phyloP scores from a whole-genome alignment of 176 grass and related monocot species.

The Eremochloa ophiuroides region DNA sequence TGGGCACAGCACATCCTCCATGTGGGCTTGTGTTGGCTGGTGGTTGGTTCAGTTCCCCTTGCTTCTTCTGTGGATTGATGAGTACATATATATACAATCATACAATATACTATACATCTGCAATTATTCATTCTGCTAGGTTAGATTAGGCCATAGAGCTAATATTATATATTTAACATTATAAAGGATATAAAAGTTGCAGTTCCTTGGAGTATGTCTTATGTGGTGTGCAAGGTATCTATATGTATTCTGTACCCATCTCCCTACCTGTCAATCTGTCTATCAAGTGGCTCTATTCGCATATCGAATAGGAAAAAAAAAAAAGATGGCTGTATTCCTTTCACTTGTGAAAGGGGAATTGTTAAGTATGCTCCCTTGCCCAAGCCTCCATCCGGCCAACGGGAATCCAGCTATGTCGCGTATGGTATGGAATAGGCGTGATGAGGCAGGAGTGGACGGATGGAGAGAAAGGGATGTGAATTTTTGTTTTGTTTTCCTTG shows the following conservation, averaged over 20 bases:
- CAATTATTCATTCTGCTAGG: conserved; percentile 25
- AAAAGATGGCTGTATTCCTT: neutral
- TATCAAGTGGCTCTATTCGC: neutral
- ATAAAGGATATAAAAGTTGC: neutral
- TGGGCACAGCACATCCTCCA: conserved; percentile 45
- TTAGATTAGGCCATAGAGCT: neutral
- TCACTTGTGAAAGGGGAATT: neutral
- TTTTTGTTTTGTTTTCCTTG: conserved; percentile 6
- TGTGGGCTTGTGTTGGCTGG: conserved; percentile 47
- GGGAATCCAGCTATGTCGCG: conserved; percentile 23
- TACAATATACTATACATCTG: conserved; percentile 14
- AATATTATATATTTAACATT: neutral
- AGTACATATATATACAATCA: conserved; percentile 19
- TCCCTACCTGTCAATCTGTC: neutral
- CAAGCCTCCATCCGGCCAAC: conserved; percentile 21
- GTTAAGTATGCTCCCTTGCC: neutral
- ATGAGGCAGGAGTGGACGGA: neutral
- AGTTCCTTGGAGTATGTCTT: neutral
- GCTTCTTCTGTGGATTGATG: conserved; percentile 2
- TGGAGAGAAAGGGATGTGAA: conserved; percentile 4
- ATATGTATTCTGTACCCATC: conserved; percentile 21
- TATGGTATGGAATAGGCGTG: conserved; percentile 29
- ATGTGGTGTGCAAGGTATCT: conserved; percentile 21
- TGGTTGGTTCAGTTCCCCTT: conserved; percentile 43
- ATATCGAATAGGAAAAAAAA: too few species aligned